Evolutionary conservation across 208 protist genomes (phyloP), one percentile per base, ranked within the genome.

Genomic region (Trypanosoma cruzi): DNA sequence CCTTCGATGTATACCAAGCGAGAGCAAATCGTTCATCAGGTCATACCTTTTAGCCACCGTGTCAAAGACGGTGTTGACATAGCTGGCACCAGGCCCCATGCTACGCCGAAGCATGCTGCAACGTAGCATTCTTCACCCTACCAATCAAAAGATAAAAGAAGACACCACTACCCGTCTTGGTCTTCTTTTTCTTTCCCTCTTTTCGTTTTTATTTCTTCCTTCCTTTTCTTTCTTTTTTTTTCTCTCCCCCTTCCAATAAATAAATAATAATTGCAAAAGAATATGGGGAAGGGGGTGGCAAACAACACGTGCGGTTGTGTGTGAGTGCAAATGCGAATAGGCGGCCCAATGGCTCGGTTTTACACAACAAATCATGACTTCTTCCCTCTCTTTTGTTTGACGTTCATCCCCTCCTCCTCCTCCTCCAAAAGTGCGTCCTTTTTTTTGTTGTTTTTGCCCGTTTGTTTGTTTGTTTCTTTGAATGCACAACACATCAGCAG

Each of bases 11-110:
- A 98, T 64, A 31, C 94, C 96, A 8, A 92, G 60, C 28, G 86
- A 96, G 71, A 99, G 95, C 18, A 98, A 69, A 75, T 99, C 98
- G 75, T 99, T 99, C 98, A 99, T 99, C 54, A 99, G 70, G 74
- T 99, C 98, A 69, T 99, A 99, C 52, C 92, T 97, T 56, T 73
- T 76, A 2, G 98, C 93, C 1, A 99, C 98, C 24, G 68, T 89
- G 66, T 97, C 81, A 67, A 99, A 99, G 1, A 99, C 94, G 28
- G 95, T 93, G 60, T 96, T 96, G 10, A 98, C 97, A 64, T 95
- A 95, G 37, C 68, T 79, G 54, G 92, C 89, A 8, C 89, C 89
- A 26, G 91, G 85, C 37, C 89, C 89, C 84, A 96, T 92, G 63
- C 92, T 95, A 32, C 52, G 68, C 53, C 63, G 55, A 34, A 69